Percentiles rank a stretch among this genome's conserved stretches.
These are phyloP conservation scores for Chalciporus piperatus DNA, from an alignment of 768 basidiomycete genomes.

Conservation along the genomic window DNA sequence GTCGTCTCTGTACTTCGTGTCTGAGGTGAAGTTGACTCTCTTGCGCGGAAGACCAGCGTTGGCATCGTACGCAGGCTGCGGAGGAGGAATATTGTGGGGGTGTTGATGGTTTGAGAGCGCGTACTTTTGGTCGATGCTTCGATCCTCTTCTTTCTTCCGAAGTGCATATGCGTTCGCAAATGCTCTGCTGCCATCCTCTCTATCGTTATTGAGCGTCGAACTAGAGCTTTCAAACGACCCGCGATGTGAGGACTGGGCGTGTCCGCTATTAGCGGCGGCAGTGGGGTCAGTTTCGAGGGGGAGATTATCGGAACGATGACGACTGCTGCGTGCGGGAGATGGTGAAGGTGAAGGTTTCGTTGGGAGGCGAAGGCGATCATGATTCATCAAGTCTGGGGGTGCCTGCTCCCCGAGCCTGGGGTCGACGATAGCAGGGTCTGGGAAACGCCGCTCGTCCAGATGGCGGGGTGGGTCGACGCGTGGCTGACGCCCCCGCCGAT, in stretches of 20 bases:
- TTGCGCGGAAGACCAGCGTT: constrained; percentile 8
- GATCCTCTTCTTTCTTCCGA: constrained; percentile 10
- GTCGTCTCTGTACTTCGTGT: constrained; percentile 12
- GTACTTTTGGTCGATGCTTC: constrained; percentile 38
- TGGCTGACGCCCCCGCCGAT: not conserved
- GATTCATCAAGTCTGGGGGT: constrained; percentile 7
- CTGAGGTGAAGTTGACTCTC: constrained; percentile 42
- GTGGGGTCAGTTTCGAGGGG: not conserved
- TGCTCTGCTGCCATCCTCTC: constrained; percentile 19
- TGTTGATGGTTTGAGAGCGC: constrained; percentile 57
- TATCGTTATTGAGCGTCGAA: constrained; percentile 33
- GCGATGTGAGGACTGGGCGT: not conserved
- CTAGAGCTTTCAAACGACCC: constrained; percentile 38
- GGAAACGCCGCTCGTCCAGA: not conserved
- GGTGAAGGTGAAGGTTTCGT: constrained; percentile 4
- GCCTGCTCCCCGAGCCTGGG: not conserved
- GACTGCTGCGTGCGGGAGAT: not conserved
- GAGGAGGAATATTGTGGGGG: constrained; percentile 59
- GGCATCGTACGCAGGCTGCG: constrained; percentile 40
- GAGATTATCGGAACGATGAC: not conserved
- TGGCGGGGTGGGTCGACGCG: not conserved
- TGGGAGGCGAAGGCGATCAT: constrained; percentile 9
- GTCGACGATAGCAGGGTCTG: not conserved
- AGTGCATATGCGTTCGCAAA: constrained; percentile 11
- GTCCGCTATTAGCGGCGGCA: constrained; percentile 10